These are phyloP conservation scores for Fraxinus floribunda DNA, from an alignment of 305 asterid genomes.

Conservation along the genomic window DNA sequence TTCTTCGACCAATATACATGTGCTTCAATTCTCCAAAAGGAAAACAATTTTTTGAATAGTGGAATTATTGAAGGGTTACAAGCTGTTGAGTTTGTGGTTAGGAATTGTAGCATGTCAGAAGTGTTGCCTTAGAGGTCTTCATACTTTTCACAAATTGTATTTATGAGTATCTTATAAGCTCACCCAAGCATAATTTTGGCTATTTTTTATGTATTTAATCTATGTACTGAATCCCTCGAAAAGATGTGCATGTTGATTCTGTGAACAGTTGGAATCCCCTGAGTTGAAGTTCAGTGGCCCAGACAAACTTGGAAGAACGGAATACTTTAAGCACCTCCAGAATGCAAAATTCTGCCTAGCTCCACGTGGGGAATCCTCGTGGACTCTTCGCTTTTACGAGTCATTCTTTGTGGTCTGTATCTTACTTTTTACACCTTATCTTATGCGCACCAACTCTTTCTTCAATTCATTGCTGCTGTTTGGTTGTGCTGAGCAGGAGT, in stretches of 20 bases:
- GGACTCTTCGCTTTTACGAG: constrained; percentile 98
- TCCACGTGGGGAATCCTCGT: constrained; percentile 98
- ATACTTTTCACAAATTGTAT: not conserved
- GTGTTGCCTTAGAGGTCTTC: not conserved
- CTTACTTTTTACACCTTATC: constrained; percentile 2
- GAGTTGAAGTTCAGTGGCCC: constrained; percentile 95
- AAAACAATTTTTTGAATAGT: not conserved
- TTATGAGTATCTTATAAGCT: not conserved
- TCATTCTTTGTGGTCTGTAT: constrained; percentile 87
- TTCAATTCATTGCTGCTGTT: constrained; percentile 23
- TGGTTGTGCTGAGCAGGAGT: constrained; percentile 59
- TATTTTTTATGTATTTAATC: constrained; percentile 9
- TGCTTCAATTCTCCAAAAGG: not conserved
- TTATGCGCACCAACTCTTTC: not conserved
- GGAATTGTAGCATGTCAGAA: constrained; percentile 8
- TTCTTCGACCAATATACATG: not conserved
- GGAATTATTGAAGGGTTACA: constrained; percentile 8
- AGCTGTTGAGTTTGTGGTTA: constrained; percentile 8
- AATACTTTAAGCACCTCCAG: constrained; percentile 86
- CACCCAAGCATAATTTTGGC: not conserved
- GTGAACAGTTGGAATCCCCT: constrained; percentile 98
- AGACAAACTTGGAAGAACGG: constrained; percentile 72
- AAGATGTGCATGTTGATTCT: constrained; percentile 51
- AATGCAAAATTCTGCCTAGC: constrained; percentile 93
- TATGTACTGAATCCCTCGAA: constrained; percentile 23